A percentile compares a stretch with the other conserved stretches of the same genome.
Conservation (phyloP, 139 green algal genomes). For the Dunaliella primolecta region DNA sequence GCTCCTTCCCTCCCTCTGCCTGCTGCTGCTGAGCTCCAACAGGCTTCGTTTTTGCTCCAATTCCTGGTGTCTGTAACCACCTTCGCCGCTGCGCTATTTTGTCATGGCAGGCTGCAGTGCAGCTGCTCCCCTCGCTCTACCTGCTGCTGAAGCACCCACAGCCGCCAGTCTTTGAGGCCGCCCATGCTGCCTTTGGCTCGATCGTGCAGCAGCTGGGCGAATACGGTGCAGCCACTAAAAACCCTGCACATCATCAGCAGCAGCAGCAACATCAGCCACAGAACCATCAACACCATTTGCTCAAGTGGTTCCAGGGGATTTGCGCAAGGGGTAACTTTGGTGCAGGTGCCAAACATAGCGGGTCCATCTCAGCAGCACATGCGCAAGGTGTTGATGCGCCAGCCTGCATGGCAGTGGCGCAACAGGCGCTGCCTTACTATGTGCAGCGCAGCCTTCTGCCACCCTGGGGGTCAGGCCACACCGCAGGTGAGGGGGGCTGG, state of each 20-base stretch:
- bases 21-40: no score
- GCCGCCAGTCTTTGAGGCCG: background rate
- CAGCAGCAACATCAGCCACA: background rate
- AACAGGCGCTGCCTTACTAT: slow-evolving; percentile 11
- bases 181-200: slow-evolving; percentile 3
- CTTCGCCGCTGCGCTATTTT: no score
- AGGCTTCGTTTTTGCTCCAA: no score
- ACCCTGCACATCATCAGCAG: no score
- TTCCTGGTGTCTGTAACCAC: no score
- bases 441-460: slow-evolving; percentile 3
- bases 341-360: no score
- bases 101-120: background rate
- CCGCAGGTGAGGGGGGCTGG: background rate
- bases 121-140: background rate
- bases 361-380: no score
- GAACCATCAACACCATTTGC: no score
- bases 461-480: background rate
- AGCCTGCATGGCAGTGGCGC: background rate
- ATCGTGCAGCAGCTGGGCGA: background rate
- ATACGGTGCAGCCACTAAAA: background rate
- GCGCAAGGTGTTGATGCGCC: no score
- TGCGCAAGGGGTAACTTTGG: no score
- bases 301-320: no score
- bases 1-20: no score
- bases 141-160: background rate